A percentile compares a stretch with the other conserved stretches of the same genome.
Evolutionary conservation across 208 protist genomes (phyloP).

Genomic region (Leishmania gerbilli): DNA sequence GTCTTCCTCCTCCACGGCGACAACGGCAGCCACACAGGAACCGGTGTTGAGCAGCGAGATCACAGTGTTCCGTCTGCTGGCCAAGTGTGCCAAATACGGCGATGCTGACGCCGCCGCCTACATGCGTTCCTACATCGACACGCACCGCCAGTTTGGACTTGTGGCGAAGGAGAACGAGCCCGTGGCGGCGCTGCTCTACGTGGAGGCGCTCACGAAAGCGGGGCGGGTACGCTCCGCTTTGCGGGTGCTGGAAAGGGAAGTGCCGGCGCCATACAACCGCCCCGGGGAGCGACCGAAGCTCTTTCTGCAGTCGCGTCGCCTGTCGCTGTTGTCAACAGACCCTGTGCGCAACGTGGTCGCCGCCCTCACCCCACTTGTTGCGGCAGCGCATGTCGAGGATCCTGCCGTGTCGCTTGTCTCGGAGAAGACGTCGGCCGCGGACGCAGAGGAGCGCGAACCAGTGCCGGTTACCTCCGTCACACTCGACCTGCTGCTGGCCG

Average conservation of each 20-base stretch:
- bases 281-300: conserved; percentile 60
- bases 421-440: conserved; percentile 26
- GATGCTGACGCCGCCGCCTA: conserved; percentile 51
- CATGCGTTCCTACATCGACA: conserved; percentile 44
- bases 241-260: conserved; percentile 49
- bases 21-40: background rate
- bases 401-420: conserved; percentile 12
- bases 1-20: background rate
- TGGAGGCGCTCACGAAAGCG: conserved; percentile 46
- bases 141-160: conserved; percentile 27
- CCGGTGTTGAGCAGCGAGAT: conserved; percentile 71
- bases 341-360: conserved; percentile 57
- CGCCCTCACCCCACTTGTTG: conserved; percentile 27
- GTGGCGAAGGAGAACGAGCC: conserved; percentile 42
- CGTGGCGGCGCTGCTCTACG: conserved; percentile 47
- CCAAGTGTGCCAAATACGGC: conserved; percentile 72
- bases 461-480: conserved; percentile 45
- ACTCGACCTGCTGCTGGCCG: conserved; percentile 73
- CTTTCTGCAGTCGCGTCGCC: conserved; percentile 45
- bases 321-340: conserved; percentile 59
- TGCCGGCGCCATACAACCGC: conserved; percentile 33
- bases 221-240: conserved; percentile 50
- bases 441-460: conserved; percentile 14
- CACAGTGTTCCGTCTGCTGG: conserved; percentile 73
- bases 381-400: conserved; percentile 20